Evolutionary conservation across 768 basidiomycete genomes (phyloP), one percentile per base, ranked within the genome.

Genomic region (Termitomyces sp.): DNA sequence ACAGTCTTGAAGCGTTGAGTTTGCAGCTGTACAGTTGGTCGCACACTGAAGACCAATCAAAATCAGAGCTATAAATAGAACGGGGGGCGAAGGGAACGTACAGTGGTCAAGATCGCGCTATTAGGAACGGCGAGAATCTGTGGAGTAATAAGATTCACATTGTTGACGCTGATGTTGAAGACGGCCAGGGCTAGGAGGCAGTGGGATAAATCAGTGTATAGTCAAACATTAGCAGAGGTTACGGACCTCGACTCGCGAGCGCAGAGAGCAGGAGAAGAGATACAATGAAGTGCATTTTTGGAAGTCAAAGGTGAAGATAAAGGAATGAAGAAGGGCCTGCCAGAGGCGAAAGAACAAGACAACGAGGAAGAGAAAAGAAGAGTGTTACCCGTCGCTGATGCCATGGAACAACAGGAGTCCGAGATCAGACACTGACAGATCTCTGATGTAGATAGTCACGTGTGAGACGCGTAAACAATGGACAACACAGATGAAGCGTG

Each of bases 221-320:
- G 18, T 36, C 18, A 25, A 29, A 58, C 20, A 40, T 31, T 22
- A 2, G 3, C 9, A n/a, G 15, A 51, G 61, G 41, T 9, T 15
- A 41, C 63, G n/a, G 62, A 84, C 86, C 83, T 82, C 76, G 83
- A 60, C 82, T 75, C 66, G 81, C 82, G 72, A 86, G 75, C 62
- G 70, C 69, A 51, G 69, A 60, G 57, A 80, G 61, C 50, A 78
- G 56, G 52, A 75, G 65, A 58, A 72, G 59, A 56, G 68, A 36
- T 60, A 67, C 39, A 57, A 70, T 58, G 52, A 64, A 68, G 56
- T 63, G 59, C 71, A 74, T 63, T 35, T 50, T 54, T 50, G 36
- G 52, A 53, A 52, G 52, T 13, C 2, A 33, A 5, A 33, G 2
- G 52, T 44, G 49, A 31, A 20, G 58, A 56, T 47, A 43, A 56